Conservation (phyloP, 2,329 filamentous ascomycete genomes). For the Reticulascus tulasneorum region DNA sequence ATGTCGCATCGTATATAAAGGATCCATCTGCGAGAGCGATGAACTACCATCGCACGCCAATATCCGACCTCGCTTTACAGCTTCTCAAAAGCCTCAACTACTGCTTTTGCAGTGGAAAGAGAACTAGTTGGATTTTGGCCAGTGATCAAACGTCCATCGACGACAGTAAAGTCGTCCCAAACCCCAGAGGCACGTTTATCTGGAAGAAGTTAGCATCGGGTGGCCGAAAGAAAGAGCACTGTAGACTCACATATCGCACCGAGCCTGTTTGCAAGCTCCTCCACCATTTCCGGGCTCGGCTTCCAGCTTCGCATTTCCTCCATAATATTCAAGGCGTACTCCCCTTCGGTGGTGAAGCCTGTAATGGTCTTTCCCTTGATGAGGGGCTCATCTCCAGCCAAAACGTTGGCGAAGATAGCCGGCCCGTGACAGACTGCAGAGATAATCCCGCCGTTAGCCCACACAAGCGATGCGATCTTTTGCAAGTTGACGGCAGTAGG, state of each 20-base stretch:
- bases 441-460: constrained; percentile 34
- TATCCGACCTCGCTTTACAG: too few relatives aligned
- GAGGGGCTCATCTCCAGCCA: constrained; percentile 27
- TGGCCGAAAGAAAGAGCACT: too few relatives aligned
- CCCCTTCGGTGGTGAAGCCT: constrained; percentile 35
- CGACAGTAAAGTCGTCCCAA: constrained; percentile 25
- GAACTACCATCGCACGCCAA: too few relatives aligned
- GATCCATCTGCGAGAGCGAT: too few relatives aligned
- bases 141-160: constrained; percentile 35
- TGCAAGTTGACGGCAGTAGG: constrained; percentile 36
- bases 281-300: constrained; percentile 25
- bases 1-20: too few relatives aligned
- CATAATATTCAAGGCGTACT: constrained; percentile 28
- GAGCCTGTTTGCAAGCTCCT: constrained; percentile 25
- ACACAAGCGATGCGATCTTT: constrained; percentile 34
- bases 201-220: too few relatives aligned
- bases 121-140: constrained; percentile 39
- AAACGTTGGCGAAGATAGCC: constrained; percentile 32
- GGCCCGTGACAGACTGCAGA: constrained; percentile 42
- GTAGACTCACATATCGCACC: constrained; percentile 27
- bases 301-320: constrained; percentile 26
- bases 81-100: constrained; percentile 32
- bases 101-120: constrained; percentile 30
- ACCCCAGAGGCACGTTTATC: constrained; percentile 17
- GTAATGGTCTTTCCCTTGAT: constrained; percentile 33